Evolutionary conservation across 1,284 basidiomycete species (phyloP).

Genomic region (Cerrena zonata): DNA sequence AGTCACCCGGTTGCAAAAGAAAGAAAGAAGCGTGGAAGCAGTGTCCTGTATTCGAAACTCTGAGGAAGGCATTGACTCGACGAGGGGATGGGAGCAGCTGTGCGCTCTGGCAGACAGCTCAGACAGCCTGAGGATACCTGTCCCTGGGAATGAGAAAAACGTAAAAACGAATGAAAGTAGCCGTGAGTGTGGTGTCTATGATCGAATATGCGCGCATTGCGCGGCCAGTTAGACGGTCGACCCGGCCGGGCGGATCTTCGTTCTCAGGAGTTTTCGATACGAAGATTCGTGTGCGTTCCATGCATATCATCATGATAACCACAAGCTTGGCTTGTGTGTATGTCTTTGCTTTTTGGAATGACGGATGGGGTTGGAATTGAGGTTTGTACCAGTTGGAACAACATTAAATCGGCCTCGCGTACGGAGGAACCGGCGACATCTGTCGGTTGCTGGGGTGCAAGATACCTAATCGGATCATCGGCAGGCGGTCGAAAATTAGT

Average conservation of each 20-base stretch:
- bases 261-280: not conserved
- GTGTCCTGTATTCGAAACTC: too few species aligned
- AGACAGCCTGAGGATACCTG: too few species aligned
- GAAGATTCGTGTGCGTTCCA: not conserved
- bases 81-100: too few species aligned
- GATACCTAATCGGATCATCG: not conserved
- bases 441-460: not conserved
- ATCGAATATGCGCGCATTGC: not conserved
- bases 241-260: slow-evolving; percentile 2
- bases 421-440: not conserved
- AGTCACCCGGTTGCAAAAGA: too few species aligned
- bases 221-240: not conserved
- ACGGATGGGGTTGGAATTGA: too few species aligned
- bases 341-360: too few species aligned
- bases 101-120: too few species aligned
- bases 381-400: too few species aligned
- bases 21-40: too few species aligned
- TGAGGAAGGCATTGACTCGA: too few species aligned
- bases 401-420: not conserved
- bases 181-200: not conserved
- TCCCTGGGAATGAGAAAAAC: too few species aligned
- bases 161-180: not conserved
- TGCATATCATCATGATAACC: not conserved
- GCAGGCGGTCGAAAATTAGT: not conserved
- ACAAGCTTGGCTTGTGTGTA: not conserved